Evolutionary conservation across 495 filamentous ascomycete species (phyloP).

Genomic region (Pyronema omphalodes): DNA sequence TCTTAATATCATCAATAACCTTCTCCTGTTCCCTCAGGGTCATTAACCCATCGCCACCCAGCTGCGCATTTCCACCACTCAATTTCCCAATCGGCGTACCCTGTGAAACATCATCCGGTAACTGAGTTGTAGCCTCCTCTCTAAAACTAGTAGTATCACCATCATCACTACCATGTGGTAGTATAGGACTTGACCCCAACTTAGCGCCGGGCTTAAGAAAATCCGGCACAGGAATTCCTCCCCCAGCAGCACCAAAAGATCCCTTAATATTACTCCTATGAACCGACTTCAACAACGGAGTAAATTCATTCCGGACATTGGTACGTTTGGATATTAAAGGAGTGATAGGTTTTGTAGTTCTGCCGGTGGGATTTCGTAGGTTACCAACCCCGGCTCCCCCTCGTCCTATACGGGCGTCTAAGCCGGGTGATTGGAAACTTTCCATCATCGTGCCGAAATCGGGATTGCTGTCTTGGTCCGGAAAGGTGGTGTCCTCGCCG

Average conservation of each 20-base stretch:
- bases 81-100: slow-evolving; percentile 6
- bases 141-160: slow-evolving; percentile 11
- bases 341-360: slow-evolving; percentile 20
- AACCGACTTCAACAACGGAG: slow-evolving; percentile 78
- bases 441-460: slow-evolving; percentile 25
- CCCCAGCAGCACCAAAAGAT: slow-evolving; percentile 23
- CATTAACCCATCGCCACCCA: slow-evolving; percentile 67
- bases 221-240: slow-evolving; percentile 49
- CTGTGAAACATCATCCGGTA: slow-evolving; percentile 33
- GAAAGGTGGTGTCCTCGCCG: not conserved
- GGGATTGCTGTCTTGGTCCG: not conserved
- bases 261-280: slow-evolving; percentile 57
- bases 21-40: slow-evolving; percentile 88
- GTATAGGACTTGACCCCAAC: slow-evolving; percentile 44
- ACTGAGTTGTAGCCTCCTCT: not conserved
- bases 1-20: slow-evolving; percentile 84
- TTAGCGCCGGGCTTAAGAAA: slow-evolving; percentile 43
- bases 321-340: slow-evolving; percentile 32
- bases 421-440: slow-evolving; percentile 70
- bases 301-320: slow-evolving; percentile 60
- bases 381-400: slow-evolving; percentile 34
- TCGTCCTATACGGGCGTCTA: slow-evolving; percentile 43
- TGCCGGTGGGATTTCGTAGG: slow-evolving; percentile 44
- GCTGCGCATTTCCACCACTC: slow-evolving; percentile 33
- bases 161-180: slow-evolving; percentile 29